Conservation (phyloP, 2,329 filamentous ascomycete genomes). For the Botryotinia convoluta region DNA sequence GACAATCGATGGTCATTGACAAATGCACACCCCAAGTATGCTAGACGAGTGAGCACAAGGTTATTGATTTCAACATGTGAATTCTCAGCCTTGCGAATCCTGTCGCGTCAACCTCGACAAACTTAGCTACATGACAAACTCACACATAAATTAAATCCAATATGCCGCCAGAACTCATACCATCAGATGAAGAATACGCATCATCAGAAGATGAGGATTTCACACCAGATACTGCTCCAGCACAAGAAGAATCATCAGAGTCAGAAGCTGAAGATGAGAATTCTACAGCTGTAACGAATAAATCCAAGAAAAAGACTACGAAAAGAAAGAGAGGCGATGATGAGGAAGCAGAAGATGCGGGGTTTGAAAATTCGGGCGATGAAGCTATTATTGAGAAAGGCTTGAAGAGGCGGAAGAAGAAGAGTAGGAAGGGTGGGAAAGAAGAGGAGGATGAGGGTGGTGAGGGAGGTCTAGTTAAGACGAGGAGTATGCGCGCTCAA, state of each 20-base stretch:
- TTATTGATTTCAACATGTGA: not conserved
- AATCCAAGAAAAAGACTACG: constrained; percentile 23
- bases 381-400: constrained; percentile 64
- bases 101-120: constrained; percentile 1
- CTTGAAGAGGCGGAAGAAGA: constrained; percentile 51
- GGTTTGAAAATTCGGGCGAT: constrained; percentile 68
- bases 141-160: not conserved
- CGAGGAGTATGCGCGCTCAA: constrained; percentile 64
- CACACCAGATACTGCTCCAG: constrained; percentile 53
- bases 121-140: not conserved
- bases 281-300: constrained; percentile 9
- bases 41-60: not conserved
- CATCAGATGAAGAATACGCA: constrained; percentile 53
- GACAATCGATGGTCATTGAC: not conserved
- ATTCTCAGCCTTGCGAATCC: constrained; percentile 11
- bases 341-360: constrained; percentile 46
- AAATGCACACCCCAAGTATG: not conserved
- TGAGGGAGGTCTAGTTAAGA: constrained; percentile 68
- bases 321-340: constrained; percentile 40
- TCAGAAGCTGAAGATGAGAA: constrained; percentile 44
- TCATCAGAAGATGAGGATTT: constrained; percentile 76
- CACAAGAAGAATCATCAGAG: constrained; percentile 50
- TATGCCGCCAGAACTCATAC: constrained; percentile 37
- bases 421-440: constrained; percentile 43
- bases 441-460: constrained; percentile 59